phyloP scores from a whole-genome alignment of 2,329 filamentous ascomycete genomes.

The Ceratocystis lukuohia region DNA sequence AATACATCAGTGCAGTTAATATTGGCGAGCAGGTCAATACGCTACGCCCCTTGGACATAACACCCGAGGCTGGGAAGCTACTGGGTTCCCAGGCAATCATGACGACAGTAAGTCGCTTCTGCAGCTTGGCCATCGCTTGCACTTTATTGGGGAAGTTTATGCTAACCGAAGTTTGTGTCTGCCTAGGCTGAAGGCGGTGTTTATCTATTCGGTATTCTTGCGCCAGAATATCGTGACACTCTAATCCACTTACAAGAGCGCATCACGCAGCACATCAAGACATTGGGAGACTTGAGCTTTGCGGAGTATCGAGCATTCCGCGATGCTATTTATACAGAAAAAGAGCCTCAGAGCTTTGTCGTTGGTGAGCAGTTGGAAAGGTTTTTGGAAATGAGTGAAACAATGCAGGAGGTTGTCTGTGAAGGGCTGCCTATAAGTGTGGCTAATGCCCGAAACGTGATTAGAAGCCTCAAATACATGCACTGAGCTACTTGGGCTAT shows the following conservation, averaged over 20 bases:
- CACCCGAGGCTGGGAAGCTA: conserved; percentile 48
- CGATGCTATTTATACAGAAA: conserved; percentile 56
- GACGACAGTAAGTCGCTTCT: conserved; percentile 54
- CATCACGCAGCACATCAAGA: conserved; percentile 52
- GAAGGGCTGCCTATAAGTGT: conserved; percentile 42
- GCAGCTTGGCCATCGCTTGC: neutral
- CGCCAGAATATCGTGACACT: conserved; percentile 57
- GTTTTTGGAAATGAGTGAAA: conserved; percentile 59
- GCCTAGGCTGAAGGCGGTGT: conserved; percentile 73
- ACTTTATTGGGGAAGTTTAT: conserved; percentile 20
- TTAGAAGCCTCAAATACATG: conserved; percentile 50
- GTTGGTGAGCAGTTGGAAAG: conserved; percentile 83
- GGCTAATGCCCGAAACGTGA: conserved; percentile 46
- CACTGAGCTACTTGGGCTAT: conserved; percentile 31
- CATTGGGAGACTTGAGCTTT: conserved; percentile 63
- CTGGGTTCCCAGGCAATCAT: conserved; percentile 76
- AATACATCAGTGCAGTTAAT: conserved; percentile 57
- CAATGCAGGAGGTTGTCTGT: conserved; percentile 39
- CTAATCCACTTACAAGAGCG: conserved; percentile 68
- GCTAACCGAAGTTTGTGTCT: neutral
- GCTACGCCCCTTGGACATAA: conserved; percentile 61
- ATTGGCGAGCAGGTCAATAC: conserved; percentile 89
- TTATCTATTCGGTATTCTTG: conserved; percentile 76
- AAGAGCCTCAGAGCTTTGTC: conserved; percentile 72
- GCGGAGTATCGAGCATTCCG: conserved; percentile 69